Percentiles rank a stretch among this genome's conserved stretches.
These are phyloP conservation scores for Gracilaria vermiculophylla DNA, from an alignment of 23 red algal genomes.

Conservation along the genomic window DNA sequence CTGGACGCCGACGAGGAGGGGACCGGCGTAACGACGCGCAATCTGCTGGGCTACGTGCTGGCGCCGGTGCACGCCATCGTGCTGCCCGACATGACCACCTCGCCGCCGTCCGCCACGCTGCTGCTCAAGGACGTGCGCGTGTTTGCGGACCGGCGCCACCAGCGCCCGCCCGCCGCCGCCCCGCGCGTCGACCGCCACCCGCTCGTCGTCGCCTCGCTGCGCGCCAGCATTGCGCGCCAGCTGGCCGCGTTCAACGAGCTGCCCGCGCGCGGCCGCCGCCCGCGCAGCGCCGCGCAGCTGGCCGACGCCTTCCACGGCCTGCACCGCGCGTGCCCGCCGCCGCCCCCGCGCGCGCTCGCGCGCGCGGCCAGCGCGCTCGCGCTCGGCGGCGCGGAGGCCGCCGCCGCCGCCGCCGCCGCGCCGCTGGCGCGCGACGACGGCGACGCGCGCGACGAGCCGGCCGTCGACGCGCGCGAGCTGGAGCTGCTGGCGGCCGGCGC, in stretches of 20 bases:
- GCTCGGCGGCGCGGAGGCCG: neutral
- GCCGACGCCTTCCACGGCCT: neutral
- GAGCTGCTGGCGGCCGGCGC: neutral
- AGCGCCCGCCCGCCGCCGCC: neutral
- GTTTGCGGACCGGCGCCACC: conserved; percentile 10
- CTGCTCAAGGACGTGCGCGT: conserved; percentile 12
- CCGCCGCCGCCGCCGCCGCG: no score
- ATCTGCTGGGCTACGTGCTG: conserved; percentile 20
- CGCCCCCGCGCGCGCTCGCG: neutral
- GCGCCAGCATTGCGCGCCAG: conserved; percentile 22
- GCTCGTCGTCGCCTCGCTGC: neutral
- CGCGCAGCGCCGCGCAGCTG: neutral
- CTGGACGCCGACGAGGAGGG: conserved; percentile 36
- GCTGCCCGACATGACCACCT: conserved; percentile 22
- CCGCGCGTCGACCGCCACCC: conserved; percentile 10
- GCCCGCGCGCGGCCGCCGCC: neutral
- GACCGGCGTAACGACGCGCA: conserved; percentile 41
- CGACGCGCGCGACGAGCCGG: neutral
- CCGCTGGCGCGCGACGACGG: neutral
- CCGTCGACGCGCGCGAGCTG: neutral
- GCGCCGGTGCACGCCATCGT: conserved; percentile 18
- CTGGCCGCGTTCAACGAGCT: conserved; percentile 18
- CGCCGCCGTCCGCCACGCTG: conserved; percentile 24
- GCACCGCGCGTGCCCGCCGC: neutral
- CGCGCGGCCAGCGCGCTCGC: neutral